Conservation (phyloP, 176 grass and related monocot genomes). For the Aegilops speltoides region DNA sequence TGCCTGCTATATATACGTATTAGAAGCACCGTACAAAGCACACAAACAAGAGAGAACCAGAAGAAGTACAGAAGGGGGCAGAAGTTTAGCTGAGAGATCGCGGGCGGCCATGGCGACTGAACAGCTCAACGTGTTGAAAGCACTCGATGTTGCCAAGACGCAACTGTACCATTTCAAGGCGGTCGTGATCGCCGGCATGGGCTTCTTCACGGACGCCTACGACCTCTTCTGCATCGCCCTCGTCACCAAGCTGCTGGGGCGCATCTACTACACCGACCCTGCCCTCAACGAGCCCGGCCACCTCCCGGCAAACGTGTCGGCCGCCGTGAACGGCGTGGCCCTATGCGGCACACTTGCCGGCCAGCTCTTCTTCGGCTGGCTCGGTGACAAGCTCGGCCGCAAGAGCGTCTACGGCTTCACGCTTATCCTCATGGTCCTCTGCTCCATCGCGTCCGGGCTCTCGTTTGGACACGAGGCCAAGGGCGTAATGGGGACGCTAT, state of each 20-base stretch:
- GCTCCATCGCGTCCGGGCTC: conserved; percentile 55
- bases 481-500: conserved; percentile 47
- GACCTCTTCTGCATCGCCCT: conserved; percentile 72
- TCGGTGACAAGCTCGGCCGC: conserved; percentile 60
- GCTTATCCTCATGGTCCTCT: conserved; percentile 67
- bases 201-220: conserved; percentile 88
- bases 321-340: conserved; percentile 61
- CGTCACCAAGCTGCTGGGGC: conserved; percentile 64
- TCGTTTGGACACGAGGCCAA: conserved; percentile 49
- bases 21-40: too few relatives aligned
- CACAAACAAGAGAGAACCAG: neutral
- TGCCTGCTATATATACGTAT: too few relatives aligned
- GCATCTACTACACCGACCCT: conserved; percentile 70
- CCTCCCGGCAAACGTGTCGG: neutral
- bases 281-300: conserved; percentile 9
- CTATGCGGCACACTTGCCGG: conserved; percentile 72
- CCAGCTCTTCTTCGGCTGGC: conserved; percentile 78
- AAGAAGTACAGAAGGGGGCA: neutral
- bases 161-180: conserved; percentile 81
- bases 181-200: conserved; percentile 80
- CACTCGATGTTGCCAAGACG: conserved; percentile 66
- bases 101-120: conserved; percentile 37
- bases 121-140: conserved; percentile 62
- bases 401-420: conserved; percentile 52
- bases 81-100: neutral